A percentile compares a stretch with the other conserved stretches of the same genome.
phyloP scores from a whole-genome alignment of 441 rosid species.

The Melastoma candidum region DNA sequence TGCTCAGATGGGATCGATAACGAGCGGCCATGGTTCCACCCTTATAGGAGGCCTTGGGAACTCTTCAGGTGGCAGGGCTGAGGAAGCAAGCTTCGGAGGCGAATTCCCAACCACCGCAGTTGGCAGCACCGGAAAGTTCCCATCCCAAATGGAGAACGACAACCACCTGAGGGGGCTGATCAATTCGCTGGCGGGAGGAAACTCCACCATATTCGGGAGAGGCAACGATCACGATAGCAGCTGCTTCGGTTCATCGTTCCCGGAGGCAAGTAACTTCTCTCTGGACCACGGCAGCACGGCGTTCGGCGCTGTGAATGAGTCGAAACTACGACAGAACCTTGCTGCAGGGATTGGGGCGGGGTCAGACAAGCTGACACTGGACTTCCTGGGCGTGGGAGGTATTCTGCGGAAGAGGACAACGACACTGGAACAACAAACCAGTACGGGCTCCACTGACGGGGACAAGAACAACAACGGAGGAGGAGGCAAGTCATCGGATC shows the following conservation, averaged over 20 bases:
- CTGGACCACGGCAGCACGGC: slow-evolving; percentile 2
- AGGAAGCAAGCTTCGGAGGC: slow-evolving; percentile 18
- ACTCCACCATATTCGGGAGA: slow-evolving; percentile 27
- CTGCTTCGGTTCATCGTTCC: slow-evolving; percentile 23
- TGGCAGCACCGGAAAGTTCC: slow-evolving; percentile 5
- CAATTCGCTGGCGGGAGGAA: slow-evolving; percentile 31
- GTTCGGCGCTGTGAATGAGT: slow-evolving; percentile 18
- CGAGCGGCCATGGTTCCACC: slow-evolving; percentile 34
- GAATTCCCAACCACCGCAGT: slow-evolving; percentile 2
- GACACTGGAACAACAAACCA: too few relatives aligned
- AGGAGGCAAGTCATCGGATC: too few relatives aligned
- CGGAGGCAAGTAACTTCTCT: slow-evolving; percentile 14
- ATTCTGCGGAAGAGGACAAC: slow-evolving; percentile 39
- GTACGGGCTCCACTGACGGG: too few relatives aligned
- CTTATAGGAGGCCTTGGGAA: slow-evolving; percentile 33
- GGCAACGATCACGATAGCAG: slow-evolving; percentile 25
- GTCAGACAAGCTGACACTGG: slow-evolving; percentile 58
- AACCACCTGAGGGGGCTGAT: slow-evolving; percentile 36
- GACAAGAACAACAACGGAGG: too few relatives aligned
- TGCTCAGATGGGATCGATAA: slow-evolving; percentile 73
- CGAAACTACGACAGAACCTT: slow-evolving; percentile 24
- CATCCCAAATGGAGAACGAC: slow-evolving; percentile 25
- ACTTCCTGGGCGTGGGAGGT: slow-evolving; percentile 73
- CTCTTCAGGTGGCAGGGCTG: slow-evolving; percentile 17
- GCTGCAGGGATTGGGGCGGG: slow-evolving; percentile 19